A percentile compares a stretch with the other conserved stretches of the same genome.
phyloP scores from a whole-genome alignment of 2,329 filamentous ascomycete genomes.

The Calycina herbarum region DNA sequence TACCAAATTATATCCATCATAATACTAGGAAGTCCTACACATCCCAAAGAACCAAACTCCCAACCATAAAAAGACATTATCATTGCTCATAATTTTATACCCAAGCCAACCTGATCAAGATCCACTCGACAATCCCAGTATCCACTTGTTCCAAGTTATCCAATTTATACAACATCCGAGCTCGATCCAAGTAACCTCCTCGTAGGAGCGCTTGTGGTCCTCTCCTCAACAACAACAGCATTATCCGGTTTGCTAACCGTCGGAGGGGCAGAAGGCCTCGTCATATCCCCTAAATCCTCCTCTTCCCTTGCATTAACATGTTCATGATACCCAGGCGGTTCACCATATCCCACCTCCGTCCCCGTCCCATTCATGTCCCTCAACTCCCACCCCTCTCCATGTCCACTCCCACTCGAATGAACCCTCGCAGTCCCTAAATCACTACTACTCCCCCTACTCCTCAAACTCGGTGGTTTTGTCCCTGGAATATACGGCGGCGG shows the following conservation, averaged over 20 bases:
- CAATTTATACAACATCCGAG: neutral
- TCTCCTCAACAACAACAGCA: neutral
- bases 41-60: neutral
- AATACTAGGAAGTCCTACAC: too few species aligned
- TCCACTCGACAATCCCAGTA: neutral
- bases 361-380: slow-evolving; percentile 12
- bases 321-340: slow-evolving; percentile 33
- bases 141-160: neutral
- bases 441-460: slow-evolving; percentile 13
- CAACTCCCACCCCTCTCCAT: slow-evolving; percentile 22
- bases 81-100: neutral
- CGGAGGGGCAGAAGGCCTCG: slow-evolving; percentile 18
- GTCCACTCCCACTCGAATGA: neutral
- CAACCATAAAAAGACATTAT: too few species aligned
- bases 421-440: slow-evolving; percentile 6
- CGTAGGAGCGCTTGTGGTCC: neutral
- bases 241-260: neutral
- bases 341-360: neutral
- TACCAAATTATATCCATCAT: too few species aligned
- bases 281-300: slow-evolving; percentile 17
- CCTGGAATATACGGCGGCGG: slow-evolving; percentile 58
- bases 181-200: neutral
- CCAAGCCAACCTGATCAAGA: neutral
- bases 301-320: neutral
- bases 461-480: slow-evolving; percentile 34